Conservation (phyloP, 768 basidiomycete species). For the Imleria badia region DNA sequence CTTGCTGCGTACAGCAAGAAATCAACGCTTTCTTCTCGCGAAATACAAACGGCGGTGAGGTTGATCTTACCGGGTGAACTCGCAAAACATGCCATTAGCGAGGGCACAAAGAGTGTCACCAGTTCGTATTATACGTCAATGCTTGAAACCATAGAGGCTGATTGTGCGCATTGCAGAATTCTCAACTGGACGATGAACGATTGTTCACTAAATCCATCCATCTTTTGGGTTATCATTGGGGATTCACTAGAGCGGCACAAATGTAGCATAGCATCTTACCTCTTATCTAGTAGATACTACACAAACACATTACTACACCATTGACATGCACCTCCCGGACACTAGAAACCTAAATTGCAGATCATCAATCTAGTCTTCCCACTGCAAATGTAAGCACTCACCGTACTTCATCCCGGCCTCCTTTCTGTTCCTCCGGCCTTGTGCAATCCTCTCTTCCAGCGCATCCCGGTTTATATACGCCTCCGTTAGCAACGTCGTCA, state of each 20-base stretch:
- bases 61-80: slow-evolving; percentile 72
- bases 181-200: slow-evolving; percentile 21
- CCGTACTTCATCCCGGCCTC: slow-evolving; percentile 93
- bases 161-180: slow-evolving; percentile 21
- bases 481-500: slow-evolving; percentile 77
- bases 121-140: slow-evolving; percentile 19
- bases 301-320: slow-evolving; percentile 6
- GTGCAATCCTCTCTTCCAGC: slow-evolving; percentile 80
- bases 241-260: background rate
- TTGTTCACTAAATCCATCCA: background rate
- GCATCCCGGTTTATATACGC: slow-evolving; percentile 83
- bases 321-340: background rate
- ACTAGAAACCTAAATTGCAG: slow-evolving; percentile 24
- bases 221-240: background rate
- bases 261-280: slow-evolving; percentile 27
- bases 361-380: background rate
- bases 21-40: slow-evolving; percentile 71
- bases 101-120: slow-evolving; percentile 67
- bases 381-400: slow-evolving; percentile 31
- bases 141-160: background rate
- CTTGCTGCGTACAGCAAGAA: slow-evolving; percentile 71
- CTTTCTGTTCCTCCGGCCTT: slow-evolving; percentile 80
- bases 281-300: slow-evolving; percentile 17
- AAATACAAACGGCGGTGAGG: slow-evolving; percentile 70
- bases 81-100: slow-evolving; percentile 74